Percentiles rank a stretch among this genome's conserved stretches.
Conservation (phyloP, 2,329 filamentous ascomycete genomes). For the Fusarium irregulare region DNA sequence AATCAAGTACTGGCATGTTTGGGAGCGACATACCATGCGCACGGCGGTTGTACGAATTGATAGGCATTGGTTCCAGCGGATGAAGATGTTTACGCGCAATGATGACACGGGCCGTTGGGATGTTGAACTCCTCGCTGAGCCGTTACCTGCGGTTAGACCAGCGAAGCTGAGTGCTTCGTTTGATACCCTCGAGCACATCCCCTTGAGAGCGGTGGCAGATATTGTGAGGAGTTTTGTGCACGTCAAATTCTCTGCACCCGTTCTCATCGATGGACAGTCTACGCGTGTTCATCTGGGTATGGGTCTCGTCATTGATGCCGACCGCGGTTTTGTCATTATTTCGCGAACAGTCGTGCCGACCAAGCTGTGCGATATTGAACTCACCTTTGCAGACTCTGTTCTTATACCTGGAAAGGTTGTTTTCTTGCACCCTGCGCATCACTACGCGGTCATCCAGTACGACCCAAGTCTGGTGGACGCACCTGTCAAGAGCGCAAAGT, state of each 20-base stretch:
- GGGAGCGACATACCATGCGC: slow-evolving; percentile 78
- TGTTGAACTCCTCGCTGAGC: slow-evolving; percentile 83
- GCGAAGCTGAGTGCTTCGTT: slow-evolving; percentile 85
- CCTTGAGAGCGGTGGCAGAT: slow-evolving; percentile 87
- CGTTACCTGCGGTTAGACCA: slow-evolving; percentile 78
- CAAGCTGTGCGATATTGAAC: slow-evolving; percentile 93
- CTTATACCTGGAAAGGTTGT: slow-evolving; percentile 93
- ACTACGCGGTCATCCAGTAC: slow-evolving; percentile 95
- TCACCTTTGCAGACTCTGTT: slow-evolving; percentile 97
- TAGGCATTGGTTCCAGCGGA: slow-evolving; percentile 94
- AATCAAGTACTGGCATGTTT: slow-evolving; percentile 20
- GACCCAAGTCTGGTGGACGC: slow-evolving; percentile 91
- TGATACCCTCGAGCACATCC: slow-evolving; percentile 87
- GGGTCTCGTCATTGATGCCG: slow-evolving; percentile 93
- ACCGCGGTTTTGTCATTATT: slow-evolving; percentile 92
- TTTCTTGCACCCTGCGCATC: slow-evolving; percentile 95
- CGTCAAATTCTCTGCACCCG: slow-evolving; percentile 88
- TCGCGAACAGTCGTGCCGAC: slow-evolving; percentile 94
- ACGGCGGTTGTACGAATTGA: slow-evolving; percentile 93
- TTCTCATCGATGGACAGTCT: slow-evolving; percentile 83
- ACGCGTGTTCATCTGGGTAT: slow-evolving; percentile 85
- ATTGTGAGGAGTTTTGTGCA: slow-evolving; percentile 94
- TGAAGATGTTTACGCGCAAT: slow-evolving; percentile 91
- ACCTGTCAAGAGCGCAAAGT: slow-evolving; percentile 86
- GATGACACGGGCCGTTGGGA: slow-evolving; percentile 93